Base-by-base conservation (phyloP, 2,329 filamentous ascomycete species). In the Penicillium sp. region DNA sequence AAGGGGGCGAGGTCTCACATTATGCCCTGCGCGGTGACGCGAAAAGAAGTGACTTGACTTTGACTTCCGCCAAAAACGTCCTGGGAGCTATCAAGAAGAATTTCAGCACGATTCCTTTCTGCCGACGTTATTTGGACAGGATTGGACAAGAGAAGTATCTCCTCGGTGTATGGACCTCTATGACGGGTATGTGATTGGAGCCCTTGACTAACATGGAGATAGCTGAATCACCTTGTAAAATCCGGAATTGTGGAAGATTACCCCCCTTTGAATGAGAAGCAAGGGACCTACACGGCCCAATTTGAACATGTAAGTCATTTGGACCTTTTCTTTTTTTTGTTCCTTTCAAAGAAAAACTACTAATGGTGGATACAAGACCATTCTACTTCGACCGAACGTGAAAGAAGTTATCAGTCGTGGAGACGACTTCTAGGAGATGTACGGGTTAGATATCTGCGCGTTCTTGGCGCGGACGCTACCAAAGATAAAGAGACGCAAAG, bases 281-380 rank as follows among this genome's bases (percentile, higher is more conserved):
- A 34, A 57, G 84, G 84, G 2, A 85, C 83, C 1, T 86, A 85
- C 64, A 79, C 81, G 7, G 84, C 84, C 9, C 84, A 87, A 61
- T 86, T 82, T 65, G 84, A 87, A 71, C 84, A 82, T 68, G 74
- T 76, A 6, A 14, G 32, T 34, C 32, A 67, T 53, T 70, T 63
- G 41, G 8, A 18, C n/a, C n/a, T n/a, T n/a, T n/a, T n/a, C n/a
- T n/a, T n/a, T n/a, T 1, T 13, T 7, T 40, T 35, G 23, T 26
- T 16, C 29, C 23, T 18, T 19, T 9, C 2, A 16, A 8, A 67
- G 51, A 45, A 3, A 38, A 45, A 3, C 41, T 14, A 16, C 42
- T 19, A 39, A 39, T 48, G 41, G 51, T 62, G 40, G 61, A 58
- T 57, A 19, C 0, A 53, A 81, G 79, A 82, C 80, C 0, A 72